Percentiles rank a stretch among this genome's conserved stretches.
Conservation (phyloP, 257 asterid genomes). For the Catharanthus roseus region DNA sequence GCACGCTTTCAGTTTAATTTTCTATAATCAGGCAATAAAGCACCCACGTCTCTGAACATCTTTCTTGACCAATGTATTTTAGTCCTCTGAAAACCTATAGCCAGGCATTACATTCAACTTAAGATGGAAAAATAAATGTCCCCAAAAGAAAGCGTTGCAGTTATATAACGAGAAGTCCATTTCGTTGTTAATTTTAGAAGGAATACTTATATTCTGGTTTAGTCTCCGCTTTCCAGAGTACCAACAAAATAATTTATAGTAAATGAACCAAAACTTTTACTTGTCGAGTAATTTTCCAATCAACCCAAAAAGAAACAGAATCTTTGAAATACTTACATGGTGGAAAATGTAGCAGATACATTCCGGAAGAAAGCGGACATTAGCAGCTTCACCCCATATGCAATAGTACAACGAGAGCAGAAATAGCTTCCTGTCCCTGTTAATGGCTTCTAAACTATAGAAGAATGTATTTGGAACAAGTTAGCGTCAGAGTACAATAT, state of each 20-base stretch:
- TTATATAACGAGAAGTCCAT: neutral
- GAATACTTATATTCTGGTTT: neutral
- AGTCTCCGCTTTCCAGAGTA: neutral
- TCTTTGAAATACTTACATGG: constrained; percentile 50
- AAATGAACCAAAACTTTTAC: neutral
- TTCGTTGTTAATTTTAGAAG: neutral
- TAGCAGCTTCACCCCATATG: constrained; percentile 99
- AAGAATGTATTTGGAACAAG: constrained; percentile 15
- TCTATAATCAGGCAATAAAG: neutral
- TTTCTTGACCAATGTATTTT: neutral
- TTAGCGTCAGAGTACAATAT: constrained; percentile 12
- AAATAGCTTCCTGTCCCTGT: constrained; percentile 84
- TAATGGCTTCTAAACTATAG: constrained; percentile 85
- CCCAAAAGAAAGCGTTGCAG: neutral
- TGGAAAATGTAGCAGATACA: constrained; percentile 96
- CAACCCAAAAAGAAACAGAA: neutral
- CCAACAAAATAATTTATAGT: neutral
- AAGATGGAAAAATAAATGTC: neutral
- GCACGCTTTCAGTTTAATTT: neutral
- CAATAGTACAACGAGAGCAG: constrained; percentile 73
- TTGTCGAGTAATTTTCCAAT: neutral
- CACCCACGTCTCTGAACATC: neutral
- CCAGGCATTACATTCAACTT: neutral
- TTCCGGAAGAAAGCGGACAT: constrained; percentile 94
- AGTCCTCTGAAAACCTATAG: neutral